Conservation (phyloP, 164 flowering plant species). For the Stephania japonica region DNA sequence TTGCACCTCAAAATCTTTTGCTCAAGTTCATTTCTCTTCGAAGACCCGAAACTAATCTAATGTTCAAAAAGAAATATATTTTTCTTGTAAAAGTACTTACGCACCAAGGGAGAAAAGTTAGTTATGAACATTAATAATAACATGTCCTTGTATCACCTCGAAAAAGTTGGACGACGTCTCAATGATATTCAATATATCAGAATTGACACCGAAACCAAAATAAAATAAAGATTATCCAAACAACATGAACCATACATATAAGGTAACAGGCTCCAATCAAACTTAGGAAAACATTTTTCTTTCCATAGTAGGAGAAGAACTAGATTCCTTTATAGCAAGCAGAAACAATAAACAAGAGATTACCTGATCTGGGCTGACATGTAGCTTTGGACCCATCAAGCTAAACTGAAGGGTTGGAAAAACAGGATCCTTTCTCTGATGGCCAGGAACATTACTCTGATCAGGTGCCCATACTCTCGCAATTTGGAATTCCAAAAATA, state of each 20-base stretch:
- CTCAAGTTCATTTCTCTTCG: too few species aligned
- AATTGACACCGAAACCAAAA: not conserved
- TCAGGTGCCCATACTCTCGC: constrained; percentile 91
- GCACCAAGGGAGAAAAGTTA: not conserved
- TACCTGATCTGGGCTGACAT: constrained; percentile 95
- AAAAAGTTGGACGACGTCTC: not conserved
- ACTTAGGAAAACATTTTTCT: not conserved
- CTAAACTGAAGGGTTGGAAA: constrained; percentile 86
- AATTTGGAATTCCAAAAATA: constrained; percentile 92
- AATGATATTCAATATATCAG: not conserved
- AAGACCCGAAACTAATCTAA: too few species aligned
- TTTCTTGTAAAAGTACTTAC: not conserved
- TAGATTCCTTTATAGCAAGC: not conserved
- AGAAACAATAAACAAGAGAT: not conserved
- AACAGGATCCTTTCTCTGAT: constrained; percentile 86
- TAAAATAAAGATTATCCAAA: not conserved
- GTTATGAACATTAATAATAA: not conserved
- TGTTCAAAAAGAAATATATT: not conserved
- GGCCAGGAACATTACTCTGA: constrained; percentile 46
- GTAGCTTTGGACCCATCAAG: constrained; percentile 97
- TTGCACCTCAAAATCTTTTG: too few species aligned
- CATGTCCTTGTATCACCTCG: not conserved
- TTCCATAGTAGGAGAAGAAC: too few species aligned
- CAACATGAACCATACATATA: not conserved
- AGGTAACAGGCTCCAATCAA: not conserved